These are phyloP conservation scores for Haplosporangium sp. DNA, from an alignment of 371 early-diverging fungal genomes.

Conservation along the genomic window DNA sequence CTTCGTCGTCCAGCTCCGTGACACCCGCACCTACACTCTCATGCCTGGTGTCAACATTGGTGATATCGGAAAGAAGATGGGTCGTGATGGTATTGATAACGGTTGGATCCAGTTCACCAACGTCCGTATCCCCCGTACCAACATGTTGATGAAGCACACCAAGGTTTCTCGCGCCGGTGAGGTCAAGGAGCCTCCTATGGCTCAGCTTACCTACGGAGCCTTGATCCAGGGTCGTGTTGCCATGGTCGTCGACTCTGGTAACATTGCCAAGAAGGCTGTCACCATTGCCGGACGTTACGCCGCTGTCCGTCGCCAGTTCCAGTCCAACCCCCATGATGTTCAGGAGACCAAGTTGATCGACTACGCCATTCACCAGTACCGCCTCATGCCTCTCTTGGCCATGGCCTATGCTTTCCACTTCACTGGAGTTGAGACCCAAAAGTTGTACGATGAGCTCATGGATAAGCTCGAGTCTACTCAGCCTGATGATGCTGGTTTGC, in stretches of 20 bases:
- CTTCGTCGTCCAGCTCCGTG: constrained; percentile 80
- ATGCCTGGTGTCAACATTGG: constrained; percentile 78
- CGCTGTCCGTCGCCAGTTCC: constrained; percentile 92
- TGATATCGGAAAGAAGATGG: constrained; percentile 83
- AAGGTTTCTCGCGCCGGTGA: constrained; percentile 86
- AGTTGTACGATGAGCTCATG: constrained; percentile 85
- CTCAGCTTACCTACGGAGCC: constrained; percentile 88
- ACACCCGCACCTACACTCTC: constrained; percentile 66
- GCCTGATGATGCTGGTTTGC: constrained; percentile 75
- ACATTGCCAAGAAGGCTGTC: constrained; percentile 91
- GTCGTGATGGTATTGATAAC: constrained; percentile 86
- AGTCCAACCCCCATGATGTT: constrained; percentile 58
- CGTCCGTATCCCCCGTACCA: constrained; percentile 82
- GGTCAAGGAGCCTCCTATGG: constrained; percentile 77
- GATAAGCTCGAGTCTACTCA: constrained; percentile 72
- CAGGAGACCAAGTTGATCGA: constrained; percentile 91
- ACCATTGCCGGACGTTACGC: constrained; percentile 93
- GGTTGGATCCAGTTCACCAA: constrained; percentile 76
- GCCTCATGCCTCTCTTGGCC: constrained; percentile 90
- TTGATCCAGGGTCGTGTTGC: constrained; percentile 90
- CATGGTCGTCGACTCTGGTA: constrained; percentile 91
- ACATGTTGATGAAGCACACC: constrained; percentile 94
- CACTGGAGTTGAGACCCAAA: constrained; percentile 85
- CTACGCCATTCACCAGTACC: constrained; percentile 93
- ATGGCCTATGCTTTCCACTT: constrained; percentile 93